A percentile compares a stretch with the other conserved stretches of the same genome.
Conservation (phyloP, 139 green algal species). For the Chlamydomonas incerta region DNA sequence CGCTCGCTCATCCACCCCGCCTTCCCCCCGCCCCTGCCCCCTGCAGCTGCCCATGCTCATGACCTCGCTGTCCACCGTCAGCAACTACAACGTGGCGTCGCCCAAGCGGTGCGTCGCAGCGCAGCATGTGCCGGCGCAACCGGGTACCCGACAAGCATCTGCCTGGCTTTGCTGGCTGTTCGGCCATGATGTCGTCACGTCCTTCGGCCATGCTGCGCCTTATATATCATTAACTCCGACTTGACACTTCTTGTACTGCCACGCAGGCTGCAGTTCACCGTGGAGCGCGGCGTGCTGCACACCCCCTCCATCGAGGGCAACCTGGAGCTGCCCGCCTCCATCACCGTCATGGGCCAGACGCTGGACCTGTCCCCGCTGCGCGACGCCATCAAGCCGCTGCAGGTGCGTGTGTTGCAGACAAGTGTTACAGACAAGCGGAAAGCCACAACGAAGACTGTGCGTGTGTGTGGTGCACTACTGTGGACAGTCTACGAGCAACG, state of each 20-base stretch:
- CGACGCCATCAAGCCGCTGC: constrained; percentile 41
- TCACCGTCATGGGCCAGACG: constrained; percentile 81
- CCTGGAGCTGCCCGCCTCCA: constrained; percentile 73
- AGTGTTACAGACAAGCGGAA: no score
- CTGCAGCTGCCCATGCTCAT: constrained; percentile 11
- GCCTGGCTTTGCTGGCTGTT: no score
- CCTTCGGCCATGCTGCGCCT: no score
- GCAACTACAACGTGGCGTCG: constrained; percentile 79
- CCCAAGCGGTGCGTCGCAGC: constrained; percentile 35
- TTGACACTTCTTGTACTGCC: not conserved
- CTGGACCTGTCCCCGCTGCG: constrained; percentile 80
- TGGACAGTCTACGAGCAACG: no score
- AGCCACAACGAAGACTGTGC: no score
- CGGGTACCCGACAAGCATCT: no score
- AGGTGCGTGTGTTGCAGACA: constrained; percentile 10
- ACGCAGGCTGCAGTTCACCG: constrained; percentile 79
- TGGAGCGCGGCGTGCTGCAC: constrained; percentile 72
- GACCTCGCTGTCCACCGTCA: constrained; percentile 72
- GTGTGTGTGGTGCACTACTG: no score
- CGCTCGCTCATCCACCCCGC: not conserved
- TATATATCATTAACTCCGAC: not conserved
- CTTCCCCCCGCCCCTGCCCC: constrained; percentile 54
- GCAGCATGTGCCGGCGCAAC: no score
- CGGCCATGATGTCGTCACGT: no score
- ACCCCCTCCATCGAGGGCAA: constrained; percentile 80